Evolutionary conservation across 345 rosid genomes (phyloP).

Genomic region (Populus ilicifolia): DNA sequence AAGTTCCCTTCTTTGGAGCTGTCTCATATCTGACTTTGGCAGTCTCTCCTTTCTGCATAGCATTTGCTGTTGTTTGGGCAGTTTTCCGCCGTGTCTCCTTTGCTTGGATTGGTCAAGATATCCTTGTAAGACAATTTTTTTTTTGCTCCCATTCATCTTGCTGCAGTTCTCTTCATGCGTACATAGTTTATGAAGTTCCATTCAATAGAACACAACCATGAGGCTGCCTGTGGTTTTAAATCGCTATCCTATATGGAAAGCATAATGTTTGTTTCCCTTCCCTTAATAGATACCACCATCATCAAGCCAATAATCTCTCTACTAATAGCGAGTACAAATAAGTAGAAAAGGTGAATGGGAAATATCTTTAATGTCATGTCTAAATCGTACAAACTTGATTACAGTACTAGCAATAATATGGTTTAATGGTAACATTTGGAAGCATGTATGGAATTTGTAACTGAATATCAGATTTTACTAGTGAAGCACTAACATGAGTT

Average conservation of each 20-base stretch:
- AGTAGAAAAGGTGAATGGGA: not conserved
- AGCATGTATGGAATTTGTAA: not conserved
- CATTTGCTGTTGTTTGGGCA: conserved; percentile 92
- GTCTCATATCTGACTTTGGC: conserved; percentile 83
- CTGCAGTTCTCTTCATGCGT: not conserved
- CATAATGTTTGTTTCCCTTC: not conserved
- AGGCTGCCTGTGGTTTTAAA: not conserved
- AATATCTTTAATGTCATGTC: not conserved
- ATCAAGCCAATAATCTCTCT: not conserved
- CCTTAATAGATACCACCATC: not conserved
- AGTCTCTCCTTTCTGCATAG: conserved; percentile 85
- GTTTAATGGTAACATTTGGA: not conserved
- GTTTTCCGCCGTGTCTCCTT: conserved; percentile 52
- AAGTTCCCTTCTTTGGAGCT: conserved; percentile 81
- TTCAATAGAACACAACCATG: not conserved
- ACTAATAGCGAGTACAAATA: not conserved
- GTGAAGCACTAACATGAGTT: not conserved
- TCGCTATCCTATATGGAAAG: not conserved
- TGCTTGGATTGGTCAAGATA: conserved; percentile 99
- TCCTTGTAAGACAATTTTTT: conserved; percentile 65
- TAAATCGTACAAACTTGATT: not conserved
- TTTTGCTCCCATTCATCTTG: not conserved
- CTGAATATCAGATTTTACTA: not conserved
- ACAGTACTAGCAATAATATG: not conserved
- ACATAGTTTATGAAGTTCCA: not conserved